Conservation (phyloP, 2,329 filamentous ascomycete species). For the Saccharata proteae region DNA sequence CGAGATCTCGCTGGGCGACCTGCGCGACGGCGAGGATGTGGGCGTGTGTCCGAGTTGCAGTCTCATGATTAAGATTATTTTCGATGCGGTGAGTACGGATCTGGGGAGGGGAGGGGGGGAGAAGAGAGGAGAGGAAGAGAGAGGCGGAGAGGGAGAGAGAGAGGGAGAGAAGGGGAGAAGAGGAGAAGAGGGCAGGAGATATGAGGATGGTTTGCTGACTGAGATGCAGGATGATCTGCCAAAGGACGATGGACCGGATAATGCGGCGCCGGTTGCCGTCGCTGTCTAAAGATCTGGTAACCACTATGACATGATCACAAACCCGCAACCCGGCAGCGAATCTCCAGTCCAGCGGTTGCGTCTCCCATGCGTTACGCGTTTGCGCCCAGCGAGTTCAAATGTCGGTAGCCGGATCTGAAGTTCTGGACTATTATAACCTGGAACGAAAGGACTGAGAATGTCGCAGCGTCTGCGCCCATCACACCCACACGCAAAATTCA, state of each 20-base stretch:
- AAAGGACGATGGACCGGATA: conserved; percentile 21
- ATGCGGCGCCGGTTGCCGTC: conserved; percentile 23
- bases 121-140: neutral
- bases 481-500: no score
- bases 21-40: conserved; percentile 82
- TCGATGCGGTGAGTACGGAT: conserved; percentile 54
- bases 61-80: conserved; percentile 91
- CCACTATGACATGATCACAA: no score
- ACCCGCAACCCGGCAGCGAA: no score
- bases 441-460: no score
- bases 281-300: conserved; percentile 31
- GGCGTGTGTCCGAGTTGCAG: conserved; percentile 97
- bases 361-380: no score
- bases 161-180: neutral
- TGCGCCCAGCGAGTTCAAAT: no score
- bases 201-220: neutral
- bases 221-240: conserved; percentile 37
- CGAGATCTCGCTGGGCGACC: conserved; percentile 73
- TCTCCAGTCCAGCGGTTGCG: no score
- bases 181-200: neutral
- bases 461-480: no score
- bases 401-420: no score
- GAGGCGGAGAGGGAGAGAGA: no score
- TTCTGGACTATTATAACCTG: no score
- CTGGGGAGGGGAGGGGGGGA: neutral